Evolutionary conservation across 306 rosid genomes (phyloP).

Genomic region (Crataegus laevigata): DNA sequence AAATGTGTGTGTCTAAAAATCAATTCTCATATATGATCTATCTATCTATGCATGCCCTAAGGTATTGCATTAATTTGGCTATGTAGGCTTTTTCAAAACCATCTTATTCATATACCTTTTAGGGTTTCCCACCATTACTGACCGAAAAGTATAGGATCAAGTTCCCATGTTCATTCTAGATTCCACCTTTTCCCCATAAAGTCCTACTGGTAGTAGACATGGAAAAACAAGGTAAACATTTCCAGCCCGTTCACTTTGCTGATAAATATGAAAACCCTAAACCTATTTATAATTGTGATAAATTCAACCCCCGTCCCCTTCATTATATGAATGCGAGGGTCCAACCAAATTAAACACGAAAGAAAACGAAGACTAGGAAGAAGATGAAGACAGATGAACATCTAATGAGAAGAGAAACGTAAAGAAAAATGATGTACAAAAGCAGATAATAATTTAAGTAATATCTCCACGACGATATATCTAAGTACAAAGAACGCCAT

Average conservation of each 20-base stretch:
- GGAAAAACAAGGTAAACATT: background rate
- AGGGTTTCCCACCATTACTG: conserved; percentile 17
- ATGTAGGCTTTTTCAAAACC: conserved; percentile 7
- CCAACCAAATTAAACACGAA: background rate
- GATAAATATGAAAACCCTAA: conserved; percentile 29
- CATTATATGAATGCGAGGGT: background rate
- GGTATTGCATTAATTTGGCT: conserved; percentile 27
- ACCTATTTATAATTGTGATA: conserved; percentile 7
- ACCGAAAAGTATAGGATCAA: conserved; percentile 18
- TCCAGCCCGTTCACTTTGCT: background rate
- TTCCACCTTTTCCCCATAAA: conserved; percentile 24
- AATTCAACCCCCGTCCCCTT: background rate
- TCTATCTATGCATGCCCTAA: conserved; percentile 22
- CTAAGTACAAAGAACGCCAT: conserved; percentile 26
- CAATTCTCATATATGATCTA: background rate
- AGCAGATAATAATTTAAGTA: background rate
- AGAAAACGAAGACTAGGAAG: background rate
- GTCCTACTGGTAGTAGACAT: background rate
- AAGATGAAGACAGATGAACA: background rate
- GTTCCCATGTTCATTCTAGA: conserved; percentile 24
- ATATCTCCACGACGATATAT: conserved; percentile 7
- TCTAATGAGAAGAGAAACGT: background rate
- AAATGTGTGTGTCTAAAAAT: background rate
- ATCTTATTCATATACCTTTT: background rate
- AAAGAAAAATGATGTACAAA: background rate